Base-by-base conservation (phyloP, 148 eudicot genomes). In the Cornus florida region DNA sequence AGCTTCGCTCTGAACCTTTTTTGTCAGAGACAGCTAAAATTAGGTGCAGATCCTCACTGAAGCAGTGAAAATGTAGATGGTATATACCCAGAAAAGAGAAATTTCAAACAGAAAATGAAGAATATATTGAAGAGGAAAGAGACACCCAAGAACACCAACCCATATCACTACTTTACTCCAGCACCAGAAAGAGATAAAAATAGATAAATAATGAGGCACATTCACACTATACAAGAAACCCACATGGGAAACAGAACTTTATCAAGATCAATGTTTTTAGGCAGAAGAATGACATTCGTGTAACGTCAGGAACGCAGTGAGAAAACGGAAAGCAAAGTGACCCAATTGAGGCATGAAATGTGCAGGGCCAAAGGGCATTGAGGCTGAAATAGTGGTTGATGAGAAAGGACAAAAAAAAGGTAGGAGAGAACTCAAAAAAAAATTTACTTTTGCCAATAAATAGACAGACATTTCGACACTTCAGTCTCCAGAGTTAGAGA, bases 11-110 rank as follows among this genome's bases (percentile, higher is more conserved):
- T 76, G 73, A 67, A 57, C 43, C 39, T 43, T 43, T 43, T 5
- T 19, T 14, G 70, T 62, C 24, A 50, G 71, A 67, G 33, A 50
- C 7, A 73, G 39, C 56, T 59, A 43, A 57, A 68, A 50, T 33
- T 59, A 60, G 43, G 62, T 72, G 74, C 56, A 67, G 73, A 80
- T 80, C 82, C 39, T 67, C n/a, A 77, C 43, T 80, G 74, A 56
- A 76, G 43, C 39, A 70, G 70, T 22, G 64, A 31, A 74, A 83
- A 80, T 9, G 22, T 59, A 6, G 53, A 41, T 53, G 19, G 17
- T 53, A 53, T 53, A 53, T 53, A 53, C 59, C 1, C 16, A 7
- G 16, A 53, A 43, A 43, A 6, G 10, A 4, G 10, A 43, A 43
- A 43, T 43, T 43, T 9, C 48, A 43, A 6, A 43, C 48, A 43